These are phyloP conservation scores for Calonectria pseudoreteaudii DNA, from an alignment of 2,329 filamentous ascomycete species.

Conservation along the genomic window DNA sequence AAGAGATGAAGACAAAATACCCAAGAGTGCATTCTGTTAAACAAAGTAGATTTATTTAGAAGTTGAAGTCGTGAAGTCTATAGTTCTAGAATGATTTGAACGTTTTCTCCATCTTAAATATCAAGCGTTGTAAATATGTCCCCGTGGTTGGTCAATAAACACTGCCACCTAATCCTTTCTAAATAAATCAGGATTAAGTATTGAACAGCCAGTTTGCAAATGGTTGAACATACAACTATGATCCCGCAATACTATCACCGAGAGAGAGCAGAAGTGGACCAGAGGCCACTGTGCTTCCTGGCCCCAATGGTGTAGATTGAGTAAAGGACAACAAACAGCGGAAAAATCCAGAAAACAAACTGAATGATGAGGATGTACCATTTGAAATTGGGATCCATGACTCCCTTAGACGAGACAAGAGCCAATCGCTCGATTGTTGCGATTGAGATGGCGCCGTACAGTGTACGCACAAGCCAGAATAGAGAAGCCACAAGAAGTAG, in stretches of 20 bases:
- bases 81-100: not conserved
- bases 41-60: not conserved
- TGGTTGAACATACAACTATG: not conserved
- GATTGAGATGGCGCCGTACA: not conserved
- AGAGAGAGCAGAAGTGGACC: not conserved
- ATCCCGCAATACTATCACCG: not conserved
- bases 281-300: not conserved
- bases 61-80: not conserved
- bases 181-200: not conserved
- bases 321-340: not conserved
- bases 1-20: not conserved
- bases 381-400: not conserved
- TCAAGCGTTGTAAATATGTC: not conserved
- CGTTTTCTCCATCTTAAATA: not conserved
- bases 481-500: not conserved
- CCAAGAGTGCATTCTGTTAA: not conserved
- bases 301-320: not conserved
- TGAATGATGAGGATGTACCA: not conserved
- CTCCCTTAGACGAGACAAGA: not conserved
- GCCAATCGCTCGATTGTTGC: not conserved
- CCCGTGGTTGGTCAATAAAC: not conserved
- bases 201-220: not conserved
- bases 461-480: not conserved
- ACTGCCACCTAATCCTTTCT: fast-evolving
- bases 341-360: not conserved